Conservation (phyloP, 2,329 filamentous ascomycete species). For the Hypocreales sp. region DNA sequence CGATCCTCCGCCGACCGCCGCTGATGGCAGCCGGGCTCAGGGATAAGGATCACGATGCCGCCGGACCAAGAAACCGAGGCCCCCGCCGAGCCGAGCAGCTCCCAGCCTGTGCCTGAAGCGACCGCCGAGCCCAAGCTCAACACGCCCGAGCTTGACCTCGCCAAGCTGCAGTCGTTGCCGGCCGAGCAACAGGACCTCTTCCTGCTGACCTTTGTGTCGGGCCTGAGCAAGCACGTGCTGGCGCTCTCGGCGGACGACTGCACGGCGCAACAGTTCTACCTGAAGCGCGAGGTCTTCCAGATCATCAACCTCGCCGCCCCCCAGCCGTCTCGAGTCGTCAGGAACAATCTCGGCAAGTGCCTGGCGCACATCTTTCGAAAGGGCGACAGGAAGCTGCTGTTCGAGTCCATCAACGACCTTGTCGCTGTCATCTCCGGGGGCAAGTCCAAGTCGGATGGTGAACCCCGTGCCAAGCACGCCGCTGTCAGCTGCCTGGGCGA, state of each 20-base stretch:
- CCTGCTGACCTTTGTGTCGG: constrained; percentile 75
- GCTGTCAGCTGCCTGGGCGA: constrained; percentile 77
- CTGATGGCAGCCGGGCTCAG: constrained; percentile 10
- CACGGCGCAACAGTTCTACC: constrained; percentile 73
- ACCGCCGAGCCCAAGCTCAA: constrained; percentile 24
- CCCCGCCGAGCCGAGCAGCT: constrained; percentile 9
- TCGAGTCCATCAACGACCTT: constrained; percentile 87
- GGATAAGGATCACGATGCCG: constrained; percentile 17
- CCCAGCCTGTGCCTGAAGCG: constrained; percentile 11
- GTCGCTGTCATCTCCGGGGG: constrained; percentile 54
- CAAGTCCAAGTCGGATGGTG: constrained; percentile 62
- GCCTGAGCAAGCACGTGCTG: constrained; percentile 66
- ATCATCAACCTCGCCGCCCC: constrained; percentile 77
- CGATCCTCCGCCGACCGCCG: no score
- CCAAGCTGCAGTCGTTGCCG: constrained; percentile 77
- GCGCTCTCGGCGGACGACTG: constrained; percentile 62
- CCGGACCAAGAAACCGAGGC: constrained; percentile 19
- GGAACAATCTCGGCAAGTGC: constrained; percentile 76
- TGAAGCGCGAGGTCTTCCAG: constrained; percentile 91
- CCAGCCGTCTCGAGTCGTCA: constrained; percentile 71
- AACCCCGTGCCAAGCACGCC: constrained; percentile 69
- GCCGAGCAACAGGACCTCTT: constrained; percentile 94
- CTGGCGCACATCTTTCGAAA: constrained; percentile 69
- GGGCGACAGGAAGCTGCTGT: constrained; percentile 81
- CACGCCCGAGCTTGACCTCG: constrained; percentile 71